Percentiles rank a stretch among this genome's conserved stretches.
Conservation (phyloP, 495 filamentous ascomycete genomes). For the Penicillium soppii region DNA sequence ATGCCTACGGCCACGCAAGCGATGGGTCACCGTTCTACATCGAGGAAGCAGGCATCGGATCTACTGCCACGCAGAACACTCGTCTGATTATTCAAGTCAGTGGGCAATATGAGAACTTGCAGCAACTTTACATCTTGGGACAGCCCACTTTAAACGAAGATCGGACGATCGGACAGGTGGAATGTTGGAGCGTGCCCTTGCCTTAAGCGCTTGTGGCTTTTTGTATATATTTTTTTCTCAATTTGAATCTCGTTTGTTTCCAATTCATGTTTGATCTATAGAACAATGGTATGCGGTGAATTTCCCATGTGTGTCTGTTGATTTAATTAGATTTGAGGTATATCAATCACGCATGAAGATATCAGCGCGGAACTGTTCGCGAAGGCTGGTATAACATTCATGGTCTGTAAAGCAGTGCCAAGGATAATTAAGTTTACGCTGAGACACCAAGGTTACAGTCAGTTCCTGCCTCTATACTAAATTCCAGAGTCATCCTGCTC, state of each 20-base stretch:
- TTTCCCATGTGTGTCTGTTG: too few species aligned
- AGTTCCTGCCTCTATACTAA: too few species aligned
- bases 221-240: background rate
- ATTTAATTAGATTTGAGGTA: too few species aligned
- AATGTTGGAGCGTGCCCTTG: conserved; percentile 1
- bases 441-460: too few species aligned
- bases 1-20: conserved; percentile 5
- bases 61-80: background rate
- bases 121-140: background rate
- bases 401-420: too few species aligned
- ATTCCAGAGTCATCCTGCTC: too few species aligned
- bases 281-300: too few species aligned
- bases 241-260: background rate
- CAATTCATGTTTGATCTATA: too few species aligned
- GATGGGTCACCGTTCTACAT: conserved; percentile 9
- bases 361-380: too few species aligned
- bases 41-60: conserved; percentile 1
- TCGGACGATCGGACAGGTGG: conserved; percentile 4
- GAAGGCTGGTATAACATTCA: too few species aligned
- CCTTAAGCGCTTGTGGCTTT: background rate
- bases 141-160: conserved; percentile 3
- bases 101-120: background rate
- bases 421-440: too few species aligned
- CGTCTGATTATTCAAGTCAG: conserved; percentile 3
- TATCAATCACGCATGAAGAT: too few species aligned